A percentile compares a stretch with the other conserved stretches of the same genome.
phyloP scores from a whole-genome alignment of 2,329 filamentous ascomycete genomes.

The Aspergillus unguis region DNA sequence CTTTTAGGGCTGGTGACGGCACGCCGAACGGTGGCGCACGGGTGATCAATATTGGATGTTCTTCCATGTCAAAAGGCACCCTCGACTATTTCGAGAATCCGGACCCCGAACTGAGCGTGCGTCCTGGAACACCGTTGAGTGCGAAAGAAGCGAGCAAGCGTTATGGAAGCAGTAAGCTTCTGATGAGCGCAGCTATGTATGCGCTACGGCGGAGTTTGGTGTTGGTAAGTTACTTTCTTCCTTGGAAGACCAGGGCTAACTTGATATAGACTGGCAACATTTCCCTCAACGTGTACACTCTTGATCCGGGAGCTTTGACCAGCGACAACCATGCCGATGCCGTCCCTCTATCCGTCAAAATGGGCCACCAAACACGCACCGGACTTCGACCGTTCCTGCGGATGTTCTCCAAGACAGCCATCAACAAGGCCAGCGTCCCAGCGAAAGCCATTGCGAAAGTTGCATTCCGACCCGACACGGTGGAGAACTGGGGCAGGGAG shows the following conservation, averaged over 20 bases:
- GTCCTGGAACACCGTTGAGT: constrained; percentile 26
- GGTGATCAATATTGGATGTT: constrained; percentile 37
- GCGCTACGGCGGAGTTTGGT: constrained; percentile 36
- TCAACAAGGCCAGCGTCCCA: constrained; percentile 35
- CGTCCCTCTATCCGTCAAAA: constrained; percentile 28
- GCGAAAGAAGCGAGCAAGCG: constrained; percentile 30
- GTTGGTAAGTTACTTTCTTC: constrained; percentile 24
- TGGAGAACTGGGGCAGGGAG: constrained; percentile 30
- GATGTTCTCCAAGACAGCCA: constrained; percentile 34
- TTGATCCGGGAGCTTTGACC: constrained; percentile 33
- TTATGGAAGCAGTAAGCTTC: constrained; percentile 36
- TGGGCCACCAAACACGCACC: constrained; percentile 32
- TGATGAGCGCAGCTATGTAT: constrained; percentile 36
- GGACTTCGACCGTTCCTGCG: constrained; percentile 33
- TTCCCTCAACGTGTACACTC: constrained; percentile 35
- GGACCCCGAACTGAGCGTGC: constrained; percentile 16
- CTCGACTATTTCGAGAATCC: constrained; percentile 33
- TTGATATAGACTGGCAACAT: constrained; percentile 30
- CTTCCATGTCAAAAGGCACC: constrained; percentile 29
- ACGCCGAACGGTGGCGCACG: constrained; percentile 29
- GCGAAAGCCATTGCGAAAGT: constrained; percentile 35
- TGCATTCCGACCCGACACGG: constrained; percentile 31
- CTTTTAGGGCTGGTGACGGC: constrained; percentile 34
- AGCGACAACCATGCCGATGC: constrained; percentile 25
- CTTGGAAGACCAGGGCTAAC: constrained; percentile 8